Evolutionary conservation across 495 filamentous ascomycete species (phyloP).

Genomic region (Tuber aestivum): DNA sequence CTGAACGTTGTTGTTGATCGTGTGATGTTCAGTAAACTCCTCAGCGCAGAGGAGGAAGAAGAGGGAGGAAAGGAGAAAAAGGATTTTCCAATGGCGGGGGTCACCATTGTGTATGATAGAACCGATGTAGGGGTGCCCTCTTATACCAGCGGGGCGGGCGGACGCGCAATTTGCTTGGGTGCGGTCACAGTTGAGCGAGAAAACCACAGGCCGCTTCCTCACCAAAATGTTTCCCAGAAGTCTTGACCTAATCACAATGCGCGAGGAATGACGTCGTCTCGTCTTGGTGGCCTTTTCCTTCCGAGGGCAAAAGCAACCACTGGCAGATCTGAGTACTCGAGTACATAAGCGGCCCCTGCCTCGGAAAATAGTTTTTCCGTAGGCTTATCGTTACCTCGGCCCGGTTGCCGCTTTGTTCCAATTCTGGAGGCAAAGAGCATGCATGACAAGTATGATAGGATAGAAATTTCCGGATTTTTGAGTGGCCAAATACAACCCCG

Average conservation of each 20-base stretch:
- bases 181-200: not conserved
- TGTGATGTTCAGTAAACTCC: slow-evolving; percentile 14
- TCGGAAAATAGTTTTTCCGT: not conserved
- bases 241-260: slow-evolving; percentile 19
- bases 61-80: slow-evolving; percentile 15
- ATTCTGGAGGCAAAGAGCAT: not conserved
- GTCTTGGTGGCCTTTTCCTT: not conserved
- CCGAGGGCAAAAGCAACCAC: not conserved
- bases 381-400: not conserved
- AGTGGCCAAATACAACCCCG: not conserved
- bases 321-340: not conserved
- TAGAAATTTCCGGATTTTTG: not conserved
- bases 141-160: slow-evolving; percentile 16
- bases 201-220: not conserved
- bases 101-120: slow-evolving; percentile 6
- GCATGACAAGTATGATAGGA: not conserved
- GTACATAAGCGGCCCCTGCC: not conserved
- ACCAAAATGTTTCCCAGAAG: not conserved
- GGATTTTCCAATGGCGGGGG: slow-evolving; percentile 19
- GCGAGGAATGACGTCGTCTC: slow-evolving; percentile 25
- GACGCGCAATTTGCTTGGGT: not conserved
- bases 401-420: not conserved
- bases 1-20: slow-evolving; percentile 14
- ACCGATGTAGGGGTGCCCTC: slow-evolving; percentile 2
- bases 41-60: slow-evolving; percentile 1